phyloP scores from a whole-genome alignment of 345 rosid genomes.

The Citropsis articulata region DNA sequence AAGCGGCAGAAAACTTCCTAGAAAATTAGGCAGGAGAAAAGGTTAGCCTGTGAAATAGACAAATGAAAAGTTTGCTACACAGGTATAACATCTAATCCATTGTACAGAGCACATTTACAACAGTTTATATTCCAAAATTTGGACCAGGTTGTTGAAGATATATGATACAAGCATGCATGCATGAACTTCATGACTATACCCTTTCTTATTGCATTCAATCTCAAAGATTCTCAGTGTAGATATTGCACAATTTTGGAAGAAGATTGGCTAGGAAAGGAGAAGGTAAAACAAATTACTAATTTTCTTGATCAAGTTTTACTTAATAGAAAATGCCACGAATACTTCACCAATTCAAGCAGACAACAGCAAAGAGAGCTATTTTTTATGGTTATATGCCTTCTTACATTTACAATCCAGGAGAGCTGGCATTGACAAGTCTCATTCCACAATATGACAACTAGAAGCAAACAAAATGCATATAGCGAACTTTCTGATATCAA shows the following conservation, averaged over 20 bases:
- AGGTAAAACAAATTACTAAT: neutral
- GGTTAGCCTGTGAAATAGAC: conserved; percentile 17
- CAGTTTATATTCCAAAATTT: neutral
- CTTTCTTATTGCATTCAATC: neutral
- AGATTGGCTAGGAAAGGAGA: neutral
- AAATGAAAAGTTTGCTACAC: neutral
- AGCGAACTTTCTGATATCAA: neutral
- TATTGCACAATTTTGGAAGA: neutral
- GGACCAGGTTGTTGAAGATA: neutral
- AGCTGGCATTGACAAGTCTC: neutral
- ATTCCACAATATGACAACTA: neutral
- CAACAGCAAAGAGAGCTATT: neutral
- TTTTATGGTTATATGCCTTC: neutral
- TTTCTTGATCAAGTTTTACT: neutral
- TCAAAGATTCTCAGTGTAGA: neutral
- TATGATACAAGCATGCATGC: neutral
- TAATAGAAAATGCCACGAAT: neutral
- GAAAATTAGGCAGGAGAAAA: conserved; percentile 16
- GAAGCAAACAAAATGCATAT: neutral
- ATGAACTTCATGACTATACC: neutral
- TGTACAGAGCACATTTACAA: neutral
- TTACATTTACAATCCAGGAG: neutral
- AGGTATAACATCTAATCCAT: neutral
- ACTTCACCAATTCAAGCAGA: neutral
- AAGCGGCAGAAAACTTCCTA: conserved; percentile 73